Evolutionary conservation across 768 basidiomycete genomes (phyloP).

Genomic region (Amanita rubescens): DNA sequence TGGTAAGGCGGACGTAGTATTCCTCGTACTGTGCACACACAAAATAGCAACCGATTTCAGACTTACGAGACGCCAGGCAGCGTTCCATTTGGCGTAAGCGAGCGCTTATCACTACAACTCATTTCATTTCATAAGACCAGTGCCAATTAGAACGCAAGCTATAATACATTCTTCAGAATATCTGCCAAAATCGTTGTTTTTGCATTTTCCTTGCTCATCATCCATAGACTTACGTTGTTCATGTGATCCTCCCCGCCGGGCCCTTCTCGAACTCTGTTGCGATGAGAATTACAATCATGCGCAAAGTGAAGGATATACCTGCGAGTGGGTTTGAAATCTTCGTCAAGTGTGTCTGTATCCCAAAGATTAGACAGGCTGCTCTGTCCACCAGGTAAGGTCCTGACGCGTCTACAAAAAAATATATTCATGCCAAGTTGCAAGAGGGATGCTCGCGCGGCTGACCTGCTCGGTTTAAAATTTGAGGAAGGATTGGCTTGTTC

Average conservation of each 20-base stretch:
- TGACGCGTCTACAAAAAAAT: conserved; percentile 30
- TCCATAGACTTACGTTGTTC: conserved; percentile 24
- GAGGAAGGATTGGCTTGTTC: neutral
- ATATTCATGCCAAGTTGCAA: neutral
- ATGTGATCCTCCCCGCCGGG: conserved; percentile 65
- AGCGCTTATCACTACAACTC: too few species aligned
- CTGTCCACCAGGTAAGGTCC: conserved; percentile 37
- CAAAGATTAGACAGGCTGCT: conserved; percentile 41
- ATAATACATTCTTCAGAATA: neutral
- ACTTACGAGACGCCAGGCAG: too few species aligned
- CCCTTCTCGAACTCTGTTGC: conserved; percentile 51
- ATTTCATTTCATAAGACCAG: too few species aligned
- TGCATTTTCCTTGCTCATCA: neutral
- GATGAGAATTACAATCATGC: conserved; percentile 7
- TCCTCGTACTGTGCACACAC: too few species aligned
- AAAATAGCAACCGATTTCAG: too few species aligned
- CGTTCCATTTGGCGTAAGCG: too few species aligned
- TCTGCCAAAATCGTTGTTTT: neutral
- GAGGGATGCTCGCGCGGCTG: conserved; percentile 8
- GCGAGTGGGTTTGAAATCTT: conserved; percentile 63
- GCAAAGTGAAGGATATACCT: conserved; percentile 33
- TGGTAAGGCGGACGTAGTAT: too few species aligned
- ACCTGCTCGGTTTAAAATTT: conserved; percentile 45
- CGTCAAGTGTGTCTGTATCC: conserved; percentile 29
- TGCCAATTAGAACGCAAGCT: too few species aligned